phyloP scores from a whole-genome alignment of 2,329 filamentous ascomycete genomes.

The Xylariaceae sp. region DNA sequence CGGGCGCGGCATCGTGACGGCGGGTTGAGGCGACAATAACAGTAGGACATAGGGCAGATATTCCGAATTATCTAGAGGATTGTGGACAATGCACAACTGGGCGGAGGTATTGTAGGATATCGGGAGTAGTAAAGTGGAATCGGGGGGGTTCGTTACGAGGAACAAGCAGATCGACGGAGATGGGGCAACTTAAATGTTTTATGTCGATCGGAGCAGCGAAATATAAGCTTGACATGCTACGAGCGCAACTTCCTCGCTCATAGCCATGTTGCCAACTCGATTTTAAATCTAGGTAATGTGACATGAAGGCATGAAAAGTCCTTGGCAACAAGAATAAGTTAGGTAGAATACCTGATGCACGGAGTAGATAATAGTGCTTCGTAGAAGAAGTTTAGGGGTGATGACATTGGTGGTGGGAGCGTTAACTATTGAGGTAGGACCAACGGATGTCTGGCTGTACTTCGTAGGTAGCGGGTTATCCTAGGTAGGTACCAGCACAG shows the following conservation, averaged over 20 bases:
- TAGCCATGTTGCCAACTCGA: neutral
- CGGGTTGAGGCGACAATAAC: constrained; percentile 4
- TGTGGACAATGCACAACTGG: neutral
- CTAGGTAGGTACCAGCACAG: too few species aligned
- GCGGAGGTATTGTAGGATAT: neutral
- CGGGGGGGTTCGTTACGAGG: neutral
- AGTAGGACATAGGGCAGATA: neutral
- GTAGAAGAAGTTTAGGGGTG: neutral
- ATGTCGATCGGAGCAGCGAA: neutral
- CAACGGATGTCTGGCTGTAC: too few species aligned
- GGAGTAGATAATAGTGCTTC: too few species aligned
- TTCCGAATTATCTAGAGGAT: neutral
- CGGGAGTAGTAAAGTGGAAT: neutral
- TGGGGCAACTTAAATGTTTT: neutral
- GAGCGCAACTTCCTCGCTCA: neutral
- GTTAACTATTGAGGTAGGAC: too few species aligned
- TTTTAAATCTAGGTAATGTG: neutral
- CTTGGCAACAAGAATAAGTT: neutral
- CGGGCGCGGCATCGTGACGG: constrained; percentile 46
- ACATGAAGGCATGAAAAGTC: neutral
- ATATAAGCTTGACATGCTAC: neutral
- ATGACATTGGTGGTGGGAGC: neutral
- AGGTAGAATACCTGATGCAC: neutral
- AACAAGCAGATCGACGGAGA: neutral
- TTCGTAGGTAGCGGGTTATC: too few species aligned